Evolutionary conservation across 768 basidiomycete genomes (phyloP).

Genomic region (Kwoniella shandongensis): DNA sequence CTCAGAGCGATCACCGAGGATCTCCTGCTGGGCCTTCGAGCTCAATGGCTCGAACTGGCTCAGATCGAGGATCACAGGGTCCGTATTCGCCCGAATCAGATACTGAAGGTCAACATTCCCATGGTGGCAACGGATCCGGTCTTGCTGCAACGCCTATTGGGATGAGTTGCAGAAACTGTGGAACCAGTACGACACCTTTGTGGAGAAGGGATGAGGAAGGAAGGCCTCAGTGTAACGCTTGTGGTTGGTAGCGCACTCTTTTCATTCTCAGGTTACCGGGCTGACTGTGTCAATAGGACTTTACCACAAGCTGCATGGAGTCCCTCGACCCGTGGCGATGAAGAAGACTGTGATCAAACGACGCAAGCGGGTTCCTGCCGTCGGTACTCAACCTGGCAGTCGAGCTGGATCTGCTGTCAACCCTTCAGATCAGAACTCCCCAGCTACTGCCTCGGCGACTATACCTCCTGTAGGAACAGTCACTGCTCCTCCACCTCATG

Average conservation of each 20-base stretch:
- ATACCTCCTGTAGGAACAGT: constrained; percentile 11
- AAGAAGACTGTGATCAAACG: constrained; percentile 99
- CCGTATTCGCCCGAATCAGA: constrained; percentile 31
- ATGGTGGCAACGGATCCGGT: constrained; percentile 20
- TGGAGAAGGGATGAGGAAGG: constrained; percentile 58
- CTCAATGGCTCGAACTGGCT: constrained; percentile 16
- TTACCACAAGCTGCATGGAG: constrained; percentile 97
- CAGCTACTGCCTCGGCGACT: constrained; percentile 10
- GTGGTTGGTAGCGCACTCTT: constrained; percentile 54
- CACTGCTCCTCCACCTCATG: constrained; percentile 18
- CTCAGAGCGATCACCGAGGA: constrained; percentile 18
- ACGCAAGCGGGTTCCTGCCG: constrained; percentile 93
- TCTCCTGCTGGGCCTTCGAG: constrained; percentile 17
- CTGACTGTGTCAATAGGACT: constrained; percentile 64
- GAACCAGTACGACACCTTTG: constrained; percentile 56
- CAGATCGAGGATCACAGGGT: constrained; percentile 42
- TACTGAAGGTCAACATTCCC: constrained; percentile 12
- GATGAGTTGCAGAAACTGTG: constrained; percentile 54
- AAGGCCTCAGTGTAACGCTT: constrained; percentile 58
- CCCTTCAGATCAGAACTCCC: constrained; percentile 16
- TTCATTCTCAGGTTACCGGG: background rate
- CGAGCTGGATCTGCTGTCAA: constrained; percentile 27
- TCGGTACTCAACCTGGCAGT: constrained; percentile 26
- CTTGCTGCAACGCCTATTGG: constrained; percentile 46
- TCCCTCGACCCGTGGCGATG: constrained; percentile 95